Percentiles rank a stretch among this genome's conserved stretches.
Evolutionary conservation across 169 alveolate genomes (phyloP).

Genomic region (Eimeria praecox): DNA sequence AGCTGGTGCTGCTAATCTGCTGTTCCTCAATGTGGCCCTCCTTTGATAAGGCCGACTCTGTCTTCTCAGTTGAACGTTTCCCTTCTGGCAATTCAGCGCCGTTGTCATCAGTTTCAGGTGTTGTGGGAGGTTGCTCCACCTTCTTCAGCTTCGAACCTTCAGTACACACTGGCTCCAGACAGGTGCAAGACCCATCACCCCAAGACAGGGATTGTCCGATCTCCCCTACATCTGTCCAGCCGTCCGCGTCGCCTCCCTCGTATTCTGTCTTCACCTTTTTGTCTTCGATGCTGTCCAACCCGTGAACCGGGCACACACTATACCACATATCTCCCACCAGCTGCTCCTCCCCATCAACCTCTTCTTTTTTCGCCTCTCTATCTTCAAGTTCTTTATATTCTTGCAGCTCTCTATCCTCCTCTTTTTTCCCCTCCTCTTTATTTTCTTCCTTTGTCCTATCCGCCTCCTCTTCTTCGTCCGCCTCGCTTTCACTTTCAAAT

Average conservation of each 20-base stretch:
- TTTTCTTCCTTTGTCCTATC: not conserved
- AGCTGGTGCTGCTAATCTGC: not conserved
- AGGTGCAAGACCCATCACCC: not conserved
- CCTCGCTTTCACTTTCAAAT: not conserved
- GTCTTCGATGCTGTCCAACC: not conserved
- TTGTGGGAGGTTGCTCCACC: not conserved
- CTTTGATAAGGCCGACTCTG: not conserved
- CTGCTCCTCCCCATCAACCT: not conserved
- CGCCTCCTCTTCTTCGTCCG: not conserved
- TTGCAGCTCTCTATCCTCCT: not conserved
- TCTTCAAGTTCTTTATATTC: not conserved
- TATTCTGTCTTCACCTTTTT: not conserved
- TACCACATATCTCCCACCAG: conserved; percentile 10
- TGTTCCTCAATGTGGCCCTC: not conserved
- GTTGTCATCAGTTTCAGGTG: not conserved
- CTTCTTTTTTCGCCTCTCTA: not conserved
- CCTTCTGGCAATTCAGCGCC: not conserved
- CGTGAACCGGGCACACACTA: conserved; percentile 30
- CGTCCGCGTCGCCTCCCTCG: not conserved
- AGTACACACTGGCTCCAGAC: not conserved
- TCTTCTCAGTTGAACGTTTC: not conserved
- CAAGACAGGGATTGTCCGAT: not conserved
- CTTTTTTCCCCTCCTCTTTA: no score
- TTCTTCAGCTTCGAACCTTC: not conserved
- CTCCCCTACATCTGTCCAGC: conserved; percentile 30